Percentiles rank a stretch among this genome's conserved stretches.
These are phyloP conservation scores for Pichia nakasei DNA, from an alignment of 805 yeast genomes.

Conservation along the genomic window DNA sequence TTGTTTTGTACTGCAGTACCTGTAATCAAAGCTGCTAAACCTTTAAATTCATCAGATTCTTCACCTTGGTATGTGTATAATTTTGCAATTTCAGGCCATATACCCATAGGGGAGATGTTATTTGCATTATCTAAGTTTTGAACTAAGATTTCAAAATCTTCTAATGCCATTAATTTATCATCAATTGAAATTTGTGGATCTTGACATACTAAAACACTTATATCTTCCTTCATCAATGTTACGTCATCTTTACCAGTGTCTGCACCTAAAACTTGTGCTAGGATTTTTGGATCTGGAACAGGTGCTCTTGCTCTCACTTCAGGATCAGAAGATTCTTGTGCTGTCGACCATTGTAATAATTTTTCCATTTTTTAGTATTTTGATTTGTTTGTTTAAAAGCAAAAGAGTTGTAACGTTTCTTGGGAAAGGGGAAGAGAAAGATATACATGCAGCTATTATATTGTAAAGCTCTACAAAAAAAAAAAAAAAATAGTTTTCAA, in stretches of 20 bases:
- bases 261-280: conserved; percentile 70
- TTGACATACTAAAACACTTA: conserved; percentile 43
- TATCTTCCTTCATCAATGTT: conserved; percentile 72
- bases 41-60: conserved; percentile 38
- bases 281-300: conserved; percentile 66
- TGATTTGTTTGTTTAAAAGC: too few species aligned
- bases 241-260: conserved; percentile 66
- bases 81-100: conserved; percentile 48
- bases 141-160: conserved; percentile 86
- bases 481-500: not conserved
- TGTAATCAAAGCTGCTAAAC: conserved; percentile 41
- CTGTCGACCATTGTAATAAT: conserved; percentile 84
- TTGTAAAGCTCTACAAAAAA: too few species aligned
- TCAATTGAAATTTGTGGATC: conserved; percentile 50
- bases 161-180: conserved; percentile 66
- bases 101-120: conserved; percentile 70
- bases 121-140: conserved; percentile 94
- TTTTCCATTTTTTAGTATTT: conserved; percentile 58
- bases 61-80: conserved; percentile 48
- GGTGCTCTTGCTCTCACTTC: conserved; percentile 58
- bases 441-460: too few species aligned
- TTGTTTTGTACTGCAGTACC: conserved; percentile 95
- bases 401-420: too few species aligned
- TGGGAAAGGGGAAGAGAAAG: too few species aligned
- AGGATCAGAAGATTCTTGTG: conserved; percentile 64